Evolutionary conservation across 2,329 filamentous ascomycete genomes (phyloP), one percentile per base, ranked within the genome.

Genomic region (Aureobasidium uvarum): DNA sequence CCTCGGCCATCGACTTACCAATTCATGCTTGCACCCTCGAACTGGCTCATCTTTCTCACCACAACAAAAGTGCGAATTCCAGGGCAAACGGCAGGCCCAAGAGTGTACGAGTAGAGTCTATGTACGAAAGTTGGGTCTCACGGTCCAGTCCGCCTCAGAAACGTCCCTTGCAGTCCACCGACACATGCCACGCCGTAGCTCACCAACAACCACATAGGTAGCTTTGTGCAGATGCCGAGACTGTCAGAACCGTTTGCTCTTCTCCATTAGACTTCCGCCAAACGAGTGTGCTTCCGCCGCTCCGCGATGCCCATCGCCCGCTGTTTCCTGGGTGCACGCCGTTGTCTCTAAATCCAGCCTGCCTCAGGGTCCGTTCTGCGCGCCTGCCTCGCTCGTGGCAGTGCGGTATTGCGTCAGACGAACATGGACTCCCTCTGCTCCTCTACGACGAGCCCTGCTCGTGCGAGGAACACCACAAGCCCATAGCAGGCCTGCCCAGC

Each of bases 201-300:
- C 55, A 51, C 48, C 46, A 62, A 31, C 60, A 63, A 52, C n/a
- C 36, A 41, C 46, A 33, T 41, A 62, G 38, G 23, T 41, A 62
- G 38, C 46, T 23, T 33, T 54, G 31, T 54, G 41, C 36, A 63
- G 46, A 25, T 54, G 60, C 60, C 60, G 48, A 63, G 60, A 54
- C 48, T 63, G 41, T 54, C 60, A 54, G 48, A 33, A 25, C 60
- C 60, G 60, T 63, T 54, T 58, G 60, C 46, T 36, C 38, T n/a
- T 63, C 48, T 23, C 33, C 16, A 54, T 63, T 63, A 63, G 60
- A 63, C 60, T 63, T 54, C 38, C 60, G 60, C 48, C 60, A 63
- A 54, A 63, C 48, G 48, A 63, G 60, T 54, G 36, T 54, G 48
- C 60, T 54, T 43, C 48, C 36, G 60, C 48, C 46, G 60, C 36